A percentile compares a stretch with the other conserved stretches of the same genome.
Conservation (phyloP, 2,329 filamentous ascomycete genomes). For the Aschersonia sp. region DNA sequence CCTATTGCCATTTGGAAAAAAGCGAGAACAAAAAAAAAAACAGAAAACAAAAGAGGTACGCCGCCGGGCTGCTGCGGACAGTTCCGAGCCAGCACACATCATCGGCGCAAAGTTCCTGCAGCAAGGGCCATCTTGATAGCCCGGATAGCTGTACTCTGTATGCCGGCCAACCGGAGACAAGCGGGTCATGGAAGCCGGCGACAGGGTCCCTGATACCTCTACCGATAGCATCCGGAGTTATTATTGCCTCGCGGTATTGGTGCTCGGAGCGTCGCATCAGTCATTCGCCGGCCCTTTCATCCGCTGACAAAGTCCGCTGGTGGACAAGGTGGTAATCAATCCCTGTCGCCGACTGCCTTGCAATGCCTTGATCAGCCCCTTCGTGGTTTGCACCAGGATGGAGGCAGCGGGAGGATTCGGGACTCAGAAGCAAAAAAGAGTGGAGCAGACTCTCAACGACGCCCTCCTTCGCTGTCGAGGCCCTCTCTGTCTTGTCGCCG, state of each 20-base stretch:
- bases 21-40: not conserved
- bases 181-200: slow-evolving; percentile 1
- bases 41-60: not conserved
- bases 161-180: slow-evolving; percentile 2
- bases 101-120: slow-evolving; percentile 1
- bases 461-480: not conserved
- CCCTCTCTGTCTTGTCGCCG: not conserved
- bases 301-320: not conserved
- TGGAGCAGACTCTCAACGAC: not conserved
- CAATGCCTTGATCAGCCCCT: not conserved
- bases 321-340: not conserved
- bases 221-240: not conserved
- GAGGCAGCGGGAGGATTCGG: not conserved
- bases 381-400: not conserved
- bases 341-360: not conserved
- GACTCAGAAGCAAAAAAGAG: not conserved
- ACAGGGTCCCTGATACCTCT: not conserved
- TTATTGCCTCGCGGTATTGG: not conserved
- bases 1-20: not conserved
- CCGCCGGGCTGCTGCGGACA: not conserved
- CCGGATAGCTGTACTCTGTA: not conserved
- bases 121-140: not conserved
- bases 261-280: not conserved
- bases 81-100: not conserved
- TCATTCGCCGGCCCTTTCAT: not conserved